These are phyloP conservation scores for Cercospora nicotianae DNA, from an alignment of 2,329 filamentous ascomycete species.

Conservation along the genomic window DNA sequence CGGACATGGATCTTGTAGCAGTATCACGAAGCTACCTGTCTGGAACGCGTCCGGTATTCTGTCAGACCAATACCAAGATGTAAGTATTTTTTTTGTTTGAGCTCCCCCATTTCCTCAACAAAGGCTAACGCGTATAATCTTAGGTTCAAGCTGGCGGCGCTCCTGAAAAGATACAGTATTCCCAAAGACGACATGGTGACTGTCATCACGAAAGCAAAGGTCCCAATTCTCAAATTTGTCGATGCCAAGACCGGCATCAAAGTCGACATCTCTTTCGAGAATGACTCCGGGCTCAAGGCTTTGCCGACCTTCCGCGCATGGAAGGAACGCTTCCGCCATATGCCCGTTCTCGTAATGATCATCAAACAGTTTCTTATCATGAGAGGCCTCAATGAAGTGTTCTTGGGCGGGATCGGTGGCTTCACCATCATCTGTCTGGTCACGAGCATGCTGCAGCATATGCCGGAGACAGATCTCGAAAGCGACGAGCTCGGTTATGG, in stretches of 20 bases:
- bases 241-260: conserved; percentile 76
- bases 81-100: background rate
- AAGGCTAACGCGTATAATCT: background rate
- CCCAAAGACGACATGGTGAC: conserved; percentile 61
- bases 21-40: conserved; percentile 62
- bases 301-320: conserved; percentile 78
- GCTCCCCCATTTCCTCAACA: background rate
- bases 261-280: conserved; percentile 95
- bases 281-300: conserved; percentile 75
- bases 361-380: conserved; percentile 93
- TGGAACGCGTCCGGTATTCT: conserved; percentile 53
- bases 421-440: conserved; percentile 94
- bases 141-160: conserved; percentile 58
- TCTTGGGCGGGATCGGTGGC: conserved; percentile 85
- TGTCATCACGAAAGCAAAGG: conserved; percentile 72
- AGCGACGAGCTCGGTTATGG: conserved; percentile 66
- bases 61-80: conserved; percentile 56
- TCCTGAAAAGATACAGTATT: conserved; percentile 59
- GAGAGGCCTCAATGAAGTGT: conserved; percentile 87
- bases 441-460: conserved; percentile 79
- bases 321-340: conserved; percentile 76
- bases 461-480: conserved; percentile 67
- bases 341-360: conserved; percentile 81
- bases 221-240: conserved; percentile 89
- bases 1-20: conserved; percentile 92